These are phyloP conservation scores for Ceratocystis huliohia DNA, from an alignment of 2,329 filamentous ascomycete species.

Conservation along the genomic window DNA sequence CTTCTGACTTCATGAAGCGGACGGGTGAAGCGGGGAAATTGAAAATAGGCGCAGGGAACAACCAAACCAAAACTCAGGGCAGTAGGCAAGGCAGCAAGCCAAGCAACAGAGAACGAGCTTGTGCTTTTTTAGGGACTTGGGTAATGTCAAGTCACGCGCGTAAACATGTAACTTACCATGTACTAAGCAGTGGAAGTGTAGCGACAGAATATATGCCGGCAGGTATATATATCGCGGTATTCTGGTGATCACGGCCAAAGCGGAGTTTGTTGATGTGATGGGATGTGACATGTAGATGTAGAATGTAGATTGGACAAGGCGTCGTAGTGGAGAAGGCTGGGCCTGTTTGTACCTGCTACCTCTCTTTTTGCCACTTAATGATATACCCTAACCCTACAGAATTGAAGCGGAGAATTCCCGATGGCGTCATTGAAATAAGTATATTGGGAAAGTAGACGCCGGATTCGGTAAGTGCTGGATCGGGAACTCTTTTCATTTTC, in stretches of 20 bases:
- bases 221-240: not conserved
- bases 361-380: not conserved
- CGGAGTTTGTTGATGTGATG: not conserved
- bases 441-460: not conserved
- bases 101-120: not conserved
- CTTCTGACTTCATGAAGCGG: not conserved
- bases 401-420: not conserved
- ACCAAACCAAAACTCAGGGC: not conserved
- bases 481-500: no score
- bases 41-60: not conserved
- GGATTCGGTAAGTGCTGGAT: not conserved
- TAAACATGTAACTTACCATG: not conserved
- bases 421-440: not conserved
- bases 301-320: constrained; percentile 6
- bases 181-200: not conserved
- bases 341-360: constrained; percentile 6
- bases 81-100: not conserved
- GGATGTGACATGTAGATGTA: constrained; percentile 7
- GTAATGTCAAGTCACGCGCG: not conserved
- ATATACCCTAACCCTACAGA: not conserved
- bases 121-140: not conserved
- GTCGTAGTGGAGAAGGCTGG: not conserved
- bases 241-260: not conserved
- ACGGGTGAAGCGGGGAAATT: not conserved
- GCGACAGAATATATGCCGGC: not conserved